Conservation (phyloP, 2,329 filamentous ascomycete species). For the Aureobasidium sp. region DNA sequence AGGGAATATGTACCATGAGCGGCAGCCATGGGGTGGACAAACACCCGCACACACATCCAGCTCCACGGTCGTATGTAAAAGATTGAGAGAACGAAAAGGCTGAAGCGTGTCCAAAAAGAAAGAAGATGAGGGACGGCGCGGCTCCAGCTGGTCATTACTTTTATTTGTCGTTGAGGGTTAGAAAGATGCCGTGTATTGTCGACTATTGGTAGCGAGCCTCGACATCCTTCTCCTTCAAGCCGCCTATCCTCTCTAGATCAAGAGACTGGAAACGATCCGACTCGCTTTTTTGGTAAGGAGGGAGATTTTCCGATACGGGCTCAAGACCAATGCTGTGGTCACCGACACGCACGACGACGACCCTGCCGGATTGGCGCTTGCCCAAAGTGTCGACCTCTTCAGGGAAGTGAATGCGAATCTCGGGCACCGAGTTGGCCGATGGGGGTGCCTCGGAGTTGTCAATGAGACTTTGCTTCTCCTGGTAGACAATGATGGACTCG, state of each 20-base stretch:
- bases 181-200: background rate
- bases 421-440: constrained; percentile 71
- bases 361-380: constrained; percentile 71
- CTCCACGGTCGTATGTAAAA: constrained; percentile 1
- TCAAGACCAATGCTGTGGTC: constrained; percentile 84
- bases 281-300: constrained; percentile 79
- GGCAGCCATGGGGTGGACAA: constrained; percentile 7
- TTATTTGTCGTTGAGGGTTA: constrained; percentile 1
- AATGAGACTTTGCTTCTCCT: constrained; percentile 71
- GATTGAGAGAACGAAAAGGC: background rate
- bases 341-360: constrained; percentile 85
- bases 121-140: background rate
- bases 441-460: constrained; percentile 67
- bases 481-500: constrained; percentile 66
- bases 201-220: constrained; percentile 11
- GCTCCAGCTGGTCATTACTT: constrained; percentile 11
- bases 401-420: constrained; percentile 97
- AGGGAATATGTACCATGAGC: constrained; percentile 10
- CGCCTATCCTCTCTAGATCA: constrained; percentile 89
- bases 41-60: constrained; percentile 7
- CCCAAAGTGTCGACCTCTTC: constrained; percentile 83
- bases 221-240: constrained; percentile 77
- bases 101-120: background rate
- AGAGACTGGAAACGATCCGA: constrained; percentile 76
- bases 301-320: constrained; percentile 67